Evolutionary conservation across 225 moss, liverwort and hornwort genomes (phyloP), one percentile per base, ranked within the genome.

Genomic region (Rhytidiadelphus loreus): DNA sequence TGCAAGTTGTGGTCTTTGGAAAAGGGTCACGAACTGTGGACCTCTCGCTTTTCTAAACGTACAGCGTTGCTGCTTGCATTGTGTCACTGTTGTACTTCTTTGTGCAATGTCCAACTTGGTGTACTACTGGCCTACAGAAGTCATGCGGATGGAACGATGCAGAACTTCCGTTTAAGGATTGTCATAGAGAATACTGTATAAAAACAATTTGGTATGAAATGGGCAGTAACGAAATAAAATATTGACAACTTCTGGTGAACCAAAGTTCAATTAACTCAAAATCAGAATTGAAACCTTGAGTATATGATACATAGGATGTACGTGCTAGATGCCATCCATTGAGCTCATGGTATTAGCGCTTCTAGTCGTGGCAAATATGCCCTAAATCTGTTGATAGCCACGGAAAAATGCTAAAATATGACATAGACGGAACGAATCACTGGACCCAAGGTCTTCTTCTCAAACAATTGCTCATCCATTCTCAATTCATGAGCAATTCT

Each of bases 41-140:
- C 2, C 7, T 33, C 17, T 35, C 18, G 17, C 33, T 18, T 64
- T 8, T 28, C 61, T 3, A 2, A 8, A 15, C 13, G 0, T 7
- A 2, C 8, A 15, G 43, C 5, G 9, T 43, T 16, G 5, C 16
- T 71, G 43, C 16, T 26, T 16, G 1, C 8, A 69, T 3, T 68
- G 22, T 11, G n/a, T n/a, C n/a, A n/a, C n/a, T n/a, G n/a, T 15
- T 25, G 3, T 1, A 50, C 4, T 1, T 15, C 3, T 12, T 2
- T 23, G 13, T 24, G 14, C 24, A 69, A 5, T 16, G 28, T 28
- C 3, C 28, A 30, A 29, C 18, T 30, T 6, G 2, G 30, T 17
- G 4, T 30, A 7, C 3, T 24, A 69, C 4, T 39, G 23, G 23
- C 0, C 7, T 11, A 18, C 5, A 2, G 29, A 7, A 6, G 18